Base-by-base conservation (phyloP, 257 asterid species). In the Marsdenia floribunda region DNA sequence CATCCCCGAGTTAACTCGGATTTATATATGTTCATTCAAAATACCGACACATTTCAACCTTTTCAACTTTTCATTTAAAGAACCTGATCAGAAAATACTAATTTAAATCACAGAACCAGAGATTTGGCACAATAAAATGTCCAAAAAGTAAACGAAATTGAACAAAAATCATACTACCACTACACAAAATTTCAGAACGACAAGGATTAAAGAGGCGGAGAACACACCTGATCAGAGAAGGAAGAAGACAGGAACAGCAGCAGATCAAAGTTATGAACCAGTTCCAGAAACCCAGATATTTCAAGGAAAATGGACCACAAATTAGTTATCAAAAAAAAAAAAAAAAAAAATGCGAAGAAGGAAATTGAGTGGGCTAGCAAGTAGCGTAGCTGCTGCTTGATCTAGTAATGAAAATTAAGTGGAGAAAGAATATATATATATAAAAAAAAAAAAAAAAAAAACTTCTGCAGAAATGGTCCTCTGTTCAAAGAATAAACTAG, bases 201-300 rank as follows among this genome's bases (percentile, higher is more conserved):
- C 47, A 15, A 12, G 15, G 6, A 54, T 6, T 0, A 14, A 19
- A 52, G 33, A 44, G 59, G 33, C 0, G 33, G 52, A 44, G 50
- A 33, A 58, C 65, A 15, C 29, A 77, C 76, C 80, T 70, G 66
- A 55, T 55, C 61, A 47, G 33, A 70, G 21, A 24, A 16, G 55
- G 42, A 69, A 49, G 50, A 26, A 49, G 50, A 26, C 14, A 29
- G 77, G 1, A 14, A 19, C 50, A 26, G 49, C 49, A 26, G 71
- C 33, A 26, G 71, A 44, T 60, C 55, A 46, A 44, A 29, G 11
- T 47, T 70, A 47, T 49, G 29, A 19, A 50, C 29, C 40, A 64
- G 70, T 35, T 6, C 49, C 0, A 16, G 4, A 16, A 18, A 64
- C 37, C 49, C 70, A 16, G 14, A 37, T 18, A 6, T 65, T 65